Evolutionary conservation across 2,329 filamentous ascomycete genomes (phyloP).

Genomic region (Cercospora canescens): DNA sequence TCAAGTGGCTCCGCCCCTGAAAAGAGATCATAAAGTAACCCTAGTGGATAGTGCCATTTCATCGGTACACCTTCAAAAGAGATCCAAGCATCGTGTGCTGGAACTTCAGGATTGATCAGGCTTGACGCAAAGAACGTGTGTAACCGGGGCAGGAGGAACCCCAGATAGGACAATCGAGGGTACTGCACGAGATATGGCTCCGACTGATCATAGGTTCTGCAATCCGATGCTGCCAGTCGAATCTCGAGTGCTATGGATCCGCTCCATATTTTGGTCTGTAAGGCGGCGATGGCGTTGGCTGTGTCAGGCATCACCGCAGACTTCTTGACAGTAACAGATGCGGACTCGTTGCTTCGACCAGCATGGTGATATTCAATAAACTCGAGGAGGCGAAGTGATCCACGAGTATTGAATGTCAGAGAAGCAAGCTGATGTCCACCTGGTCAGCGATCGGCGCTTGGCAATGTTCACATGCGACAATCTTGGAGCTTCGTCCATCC

Average conservation of each 20-base stretch:
- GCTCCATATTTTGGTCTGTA: constrained; percentile 58
- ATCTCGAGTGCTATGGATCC: constrained; percentile 63
- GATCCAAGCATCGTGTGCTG: constrained; percentile 60
- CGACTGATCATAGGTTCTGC: constrained; percentile 59
- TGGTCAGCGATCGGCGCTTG: constrained; percentile 5
- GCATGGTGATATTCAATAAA: constrained; percentile 9
- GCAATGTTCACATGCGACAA: constrained; percentile 12
- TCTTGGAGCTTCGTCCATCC: neutral
- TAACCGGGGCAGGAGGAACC: constrained; percentile 62
- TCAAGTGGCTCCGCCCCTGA: constrained; percentile 55
- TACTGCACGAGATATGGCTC: constrained; percentile 64
- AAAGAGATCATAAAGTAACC: constrained; percentile 69
- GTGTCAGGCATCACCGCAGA: constrained; percentile 29
- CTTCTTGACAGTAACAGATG: neutral
- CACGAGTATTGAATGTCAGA: neutral
- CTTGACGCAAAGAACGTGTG: constrained; percentile 61
- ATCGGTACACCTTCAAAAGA: constrained; percentile 67
- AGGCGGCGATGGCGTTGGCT: constrained; percentile 33
- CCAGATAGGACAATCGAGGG: constrained; percentile 68
- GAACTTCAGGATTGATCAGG: constrained; percentile 59
- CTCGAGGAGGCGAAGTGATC: neutral
- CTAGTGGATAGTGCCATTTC: constrained; percentile 72
- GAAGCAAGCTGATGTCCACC: neutral
- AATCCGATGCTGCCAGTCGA: constrained; percentile 58
- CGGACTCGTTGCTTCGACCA: neutral